These are phyloP conservation scores for Tardiomyces blankii DNA, from an alignment of 1,139 yeast species.

Conservation along the genomic window DNA sequence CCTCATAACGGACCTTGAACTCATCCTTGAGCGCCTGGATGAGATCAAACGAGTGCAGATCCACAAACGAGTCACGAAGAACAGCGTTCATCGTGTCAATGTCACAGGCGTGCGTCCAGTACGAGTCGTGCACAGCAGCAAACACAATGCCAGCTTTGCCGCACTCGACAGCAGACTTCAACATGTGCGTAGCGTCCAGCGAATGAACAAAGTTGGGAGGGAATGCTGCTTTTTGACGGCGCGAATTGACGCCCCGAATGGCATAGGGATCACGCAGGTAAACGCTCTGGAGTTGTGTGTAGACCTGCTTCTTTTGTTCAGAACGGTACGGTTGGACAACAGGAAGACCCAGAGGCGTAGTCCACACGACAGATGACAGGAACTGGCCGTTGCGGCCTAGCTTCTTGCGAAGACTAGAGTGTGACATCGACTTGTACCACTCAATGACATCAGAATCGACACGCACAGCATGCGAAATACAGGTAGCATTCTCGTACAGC, in stretches of 20 bases:
- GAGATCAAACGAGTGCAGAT: slow-evolving; percentile 63
- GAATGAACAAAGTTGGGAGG: slow-evolving; percentile 97
- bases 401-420: background rate
- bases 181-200: slow-evolving; percentile 94
- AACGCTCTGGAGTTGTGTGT: slow-evolving; percentile 76
- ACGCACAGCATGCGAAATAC: slow-evolving; percentile 70
- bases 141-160: slow-evolving; percentile 58
- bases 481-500: slow-evolving; percentile 78
- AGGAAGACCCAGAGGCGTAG: slow-evolving; percentile 78
- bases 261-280: slow-evolving; percentile 76
- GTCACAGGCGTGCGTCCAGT: slow-evolving; percentile 95
- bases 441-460: slow-evolving; percentile 5
- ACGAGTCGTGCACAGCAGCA: slow-evolving; percentile 97
- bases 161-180: slow-evolving; percentile 76
- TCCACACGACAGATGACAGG: slow-evolving; percentile 92
- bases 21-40: slow-evolving; percentile 63
- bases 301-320: slow-evolving; percentile 47
- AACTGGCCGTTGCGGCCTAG: slow-evolving; percentile 27
- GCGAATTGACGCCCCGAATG: slow-evolving; percentile 68
- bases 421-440: background rate
- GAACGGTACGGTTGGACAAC: slow-evolving; percentile 94
- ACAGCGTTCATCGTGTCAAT: slow-evolving; percentile 61
- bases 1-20: slow-evolving; percentile 68
- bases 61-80: slow-evolving; percentile 71
- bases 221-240: slow-evolving; percentile 86